These are phyloP conservation scores for Crithidia bombi DNA, from an alignment of 208 protist genomes.

Conservation along the genomic window DNA sequence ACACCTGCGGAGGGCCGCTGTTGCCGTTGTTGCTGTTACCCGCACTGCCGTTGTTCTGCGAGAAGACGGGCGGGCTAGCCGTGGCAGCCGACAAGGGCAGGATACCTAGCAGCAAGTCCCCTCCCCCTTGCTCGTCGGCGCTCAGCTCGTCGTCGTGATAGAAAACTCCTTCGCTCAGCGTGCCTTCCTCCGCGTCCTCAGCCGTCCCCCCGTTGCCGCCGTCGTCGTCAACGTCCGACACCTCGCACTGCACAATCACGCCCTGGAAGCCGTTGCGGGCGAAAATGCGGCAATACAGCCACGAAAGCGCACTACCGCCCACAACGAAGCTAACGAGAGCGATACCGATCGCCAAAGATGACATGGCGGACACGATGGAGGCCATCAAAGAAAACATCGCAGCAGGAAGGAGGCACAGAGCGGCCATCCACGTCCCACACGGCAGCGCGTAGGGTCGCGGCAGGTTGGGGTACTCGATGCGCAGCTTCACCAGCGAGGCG, in stretches of 20 bases:
- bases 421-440: slow-evolving; percentile 61
- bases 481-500: slow-evolving; percentile 67
- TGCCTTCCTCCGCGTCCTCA: slow-evolving; percentile 12
- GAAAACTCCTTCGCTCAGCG: slow-evolving; percentile 65
- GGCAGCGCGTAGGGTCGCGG: slow-evolving; percentile 76
- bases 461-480: slow-evolving; percentile 77
- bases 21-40: background rate
- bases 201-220: slow-evolving; percentile 19
- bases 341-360: slow-evolving; percentile 63
- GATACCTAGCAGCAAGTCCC: slow-evolving; percentile 65
- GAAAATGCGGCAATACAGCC: slow-evolving; percentile 76
- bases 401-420: slow-evolving; percentile 62
- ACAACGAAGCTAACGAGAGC: slow-evolving; percentile 64
- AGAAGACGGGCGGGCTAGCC: background rate
- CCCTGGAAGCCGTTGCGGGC: slow-evolving; percentile 81
- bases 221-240: slow-evolving; percentile 33
- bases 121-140: slow-evolving; percentile 31
- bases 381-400: slow-evolving; percentile 68
- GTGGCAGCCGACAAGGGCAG: slow-evolving; percentile 32
- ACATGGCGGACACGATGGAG: slow-evolving; percentile 67
- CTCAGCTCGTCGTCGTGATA: slow-evolving; percentile 41
- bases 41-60: slow-evolving; percentile 6
- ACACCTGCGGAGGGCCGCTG: background rate
- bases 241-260: slow-evolving; percentile 76
- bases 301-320: slow-evolving; percentile 56